A percentile compares a stretch with the other conserved stretches of the same genome.
Conservation (phyloP, 139 green algal species). For the Tetradesmus lagerheimii region DNA sequence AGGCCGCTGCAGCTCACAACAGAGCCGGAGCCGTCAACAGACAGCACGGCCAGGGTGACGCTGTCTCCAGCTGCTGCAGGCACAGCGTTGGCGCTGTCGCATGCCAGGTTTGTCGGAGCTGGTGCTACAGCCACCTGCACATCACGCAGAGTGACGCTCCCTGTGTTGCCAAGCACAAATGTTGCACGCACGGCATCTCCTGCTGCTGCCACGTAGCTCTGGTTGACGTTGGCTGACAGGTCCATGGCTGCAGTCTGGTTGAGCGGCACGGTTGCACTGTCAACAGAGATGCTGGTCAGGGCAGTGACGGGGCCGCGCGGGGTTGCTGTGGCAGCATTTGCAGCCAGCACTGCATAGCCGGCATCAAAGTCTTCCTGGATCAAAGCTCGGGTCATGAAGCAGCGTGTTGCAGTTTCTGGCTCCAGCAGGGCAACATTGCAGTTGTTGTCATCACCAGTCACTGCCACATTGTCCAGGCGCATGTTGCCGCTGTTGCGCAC, state of each 20-base stretch:
- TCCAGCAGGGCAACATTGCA: not conserved
- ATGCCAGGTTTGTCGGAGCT: not conserved
- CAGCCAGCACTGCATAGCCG: not conserved
- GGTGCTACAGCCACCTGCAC: not conserved
- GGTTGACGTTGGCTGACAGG: not conserved
- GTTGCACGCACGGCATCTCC: not conserved
- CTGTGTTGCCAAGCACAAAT: not conserved
- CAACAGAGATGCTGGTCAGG: not conserved
- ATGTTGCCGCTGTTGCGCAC: not conserved
- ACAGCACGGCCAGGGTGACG: not conserved
- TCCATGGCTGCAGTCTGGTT: conserved; percentile 15
- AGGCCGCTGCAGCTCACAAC: not conserved
- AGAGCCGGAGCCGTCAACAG: not conserved
- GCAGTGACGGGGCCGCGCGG: not conserved
- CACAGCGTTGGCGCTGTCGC: not conserved
- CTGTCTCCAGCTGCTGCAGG: not conserved
- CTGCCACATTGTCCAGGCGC: not conserved
- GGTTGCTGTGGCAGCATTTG: not conserved
- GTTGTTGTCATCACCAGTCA: not conserved
- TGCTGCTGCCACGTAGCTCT: not conserved
- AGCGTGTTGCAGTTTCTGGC: not conserved
- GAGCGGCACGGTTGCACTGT: not conserved
- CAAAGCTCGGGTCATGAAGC: not conserved
- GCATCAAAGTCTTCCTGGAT: conserved; percentile 14
- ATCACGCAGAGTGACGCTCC: not conserved